phyloP scores from a whole-genome alignment of 768 basidiomycete species.

The Tephrocybe sp. region DNA sequence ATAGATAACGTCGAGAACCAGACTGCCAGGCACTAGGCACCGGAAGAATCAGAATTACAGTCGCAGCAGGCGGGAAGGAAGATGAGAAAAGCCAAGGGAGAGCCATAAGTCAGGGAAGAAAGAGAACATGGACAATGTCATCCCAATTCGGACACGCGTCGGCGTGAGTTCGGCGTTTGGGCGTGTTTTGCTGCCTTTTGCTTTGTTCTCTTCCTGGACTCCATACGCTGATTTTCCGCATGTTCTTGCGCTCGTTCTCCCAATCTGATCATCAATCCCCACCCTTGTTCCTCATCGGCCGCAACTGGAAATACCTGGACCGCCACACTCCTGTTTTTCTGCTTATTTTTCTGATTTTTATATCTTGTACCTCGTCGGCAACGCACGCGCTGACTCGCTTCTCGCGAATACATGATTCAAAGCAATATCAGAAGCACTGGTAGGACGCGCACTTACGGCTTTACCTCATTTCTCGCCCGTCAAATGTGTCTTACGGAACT shows the following conservation, averaged over 20 bases:
- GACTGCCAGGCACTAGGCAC: constrained; percentile 21
- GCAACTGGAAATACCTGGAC: neutral
- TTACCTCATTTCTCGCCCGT: no score
- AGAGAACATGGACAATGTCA: constrained; percentile 21
- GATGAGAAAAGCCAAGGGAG: constrained; percentile 2
- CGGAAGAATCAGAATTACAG: constrained; percentile 12
- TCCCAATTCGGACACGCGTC: constrained; percentile 19
- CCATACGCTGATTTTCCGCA: neutral
- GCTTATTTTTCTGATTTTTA: no score
- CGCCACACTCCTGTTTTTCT: neutral
- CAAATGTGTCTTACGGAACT: no score
- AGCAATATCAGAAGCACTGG: no score
- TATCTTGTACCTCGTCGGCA: no score
- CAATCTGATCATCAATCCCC: constrained; percentile 9
- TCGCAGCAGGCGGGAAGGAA: constrained; percentile 3
- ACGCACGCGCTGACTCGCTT: no score
- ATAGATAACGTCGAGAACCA: constrained; percentile 9
- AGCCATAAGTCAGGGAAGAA: constrained; percentile 13
- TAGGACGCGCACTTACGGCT: no score
- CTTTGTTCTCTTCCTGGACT: constrained; percentile 17
- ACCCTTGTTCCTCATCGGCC: constrained; percentile 16
- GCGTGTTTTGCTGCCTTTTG: constrained; percentile 3
- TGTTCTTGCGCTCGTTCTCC: neutral
- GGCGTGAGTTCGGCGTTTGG: constrained; percentile 14
- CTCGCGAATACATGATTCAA: no score